These are phyloP conservation scores for Eucalyptus pumila DNA, from an alignment of 345 rosid species.

Conservation along the genomic window DNA sequence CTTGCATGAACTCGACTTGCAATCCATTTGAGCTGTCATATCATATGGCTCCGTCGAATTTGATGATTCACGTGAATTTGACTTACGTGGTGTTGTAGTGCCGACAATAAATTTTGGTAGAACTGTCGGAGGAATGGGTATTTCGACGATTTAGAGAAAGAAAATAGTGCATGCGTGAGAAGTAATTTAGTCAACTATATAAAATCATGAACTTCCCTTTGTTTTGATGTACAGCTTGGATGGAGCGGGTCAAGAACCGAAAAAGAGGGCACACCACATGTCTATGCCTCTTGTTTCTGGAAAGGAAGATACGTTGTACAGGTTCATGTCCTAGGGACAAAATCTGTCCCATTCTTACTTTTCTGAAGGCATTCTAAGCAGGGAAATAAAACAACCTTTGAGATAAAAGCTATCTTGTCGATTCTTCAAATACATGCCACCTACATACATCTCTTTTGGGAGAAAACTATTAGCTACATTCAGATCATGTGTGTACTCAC, in stretches of 20 bases:
- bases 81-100: background rate
- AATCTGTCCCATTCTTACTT: background rate
- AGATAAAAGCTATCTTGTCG: background rate
- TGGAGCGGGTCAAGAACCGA: background rate
- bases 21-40: background rate
- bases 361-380: background rate
- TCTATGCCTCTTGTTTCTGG: background rate
- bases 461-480: background rate
- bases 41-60: background rate
- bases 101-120: background rate
- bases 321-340: background rate
- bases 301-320: background rate
- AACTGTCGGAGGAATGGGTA: background rate
- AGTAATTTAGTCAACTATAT: background rate
- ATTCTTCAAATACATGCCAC: background rate
- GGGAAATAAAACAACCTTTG: background rate
- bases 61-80: background rate
- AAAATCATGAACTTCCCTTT: background rate
- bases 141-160: background rate
- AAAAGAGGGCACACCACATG: background rate
- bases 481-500: background rate
- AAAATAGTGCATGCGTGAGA: background rate
- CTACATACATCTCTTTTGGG: background rate
- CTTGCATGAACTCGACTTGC: background rate
- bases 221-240: background rate